Evolutionary conservation across 495 filamentous ascomycete genomes (phyloP).

Genomic region (Hypomontagnella submonticulosa): DNA sequence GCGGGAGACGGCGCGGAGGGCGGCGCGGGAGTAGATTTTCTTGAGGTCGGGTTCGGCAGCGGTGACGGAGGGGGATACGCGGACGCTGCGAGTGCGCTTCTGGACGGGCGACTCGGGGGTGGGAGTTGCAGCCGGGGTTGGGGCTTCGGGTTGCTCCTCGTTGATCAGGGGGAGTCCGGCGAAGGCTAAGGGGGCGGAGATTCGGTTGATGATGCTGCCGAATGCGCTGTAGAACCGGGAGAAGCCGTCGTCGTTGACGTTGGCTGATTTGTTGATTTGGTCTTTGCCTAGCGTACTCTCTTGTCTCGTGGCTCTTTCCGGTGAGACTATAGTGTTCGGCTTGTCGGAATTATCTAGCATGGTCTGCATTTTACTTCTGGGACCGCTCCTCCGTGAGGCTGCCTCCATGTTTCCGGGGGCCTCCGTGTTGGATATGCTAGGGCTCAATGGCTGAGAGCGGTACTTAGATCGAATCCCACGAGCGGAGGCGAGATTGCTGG

Average conservation of each 20-base stretch:
- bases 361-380: constrained; percentile 53
- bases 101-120: constrained; percentile 49
- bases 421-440: constrained; percentile 78
- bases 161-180: constrained; percentile 82
- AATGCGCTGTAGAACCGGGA: constrained; percentile 90
- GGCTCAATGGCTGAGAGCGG: constrained; percentile 70
- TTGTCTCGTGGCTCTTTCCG: constrained; percentile 36
- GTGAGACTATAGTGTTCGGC: constrained; percentile 53
- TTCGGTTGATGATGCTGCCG: constrained; percentile 79
- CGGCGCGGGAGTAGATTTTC: constrained; percentile 81
- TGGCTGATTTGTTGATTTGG: constrained; percentile 25
- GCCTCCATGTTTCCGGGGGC: constrained; percentile 77
- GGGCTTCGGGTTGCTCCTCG: constrained; percentile 58
- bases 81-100: constrained; percentile 58
- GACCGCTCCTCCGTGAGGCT: constrained; percentile 60
- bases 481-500: constrained; percentile 89
- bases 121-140: constrained; percentile 30
- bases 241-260: constrained; percentile 78
- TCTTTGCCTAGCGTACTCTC: constrained; percentile 40
- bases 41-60: constrained; percentile 78
- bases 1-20: constrained; percentile 71
- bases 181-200: constrained; percentile 91
- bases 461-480: constrained; percentile 82
- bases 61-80: constrained; percentile 45
- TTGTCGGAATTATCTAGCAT: constrained; percentile 53